Evolutionary conservation across 257 asterid genomes (phyloP), one percentile per base, ranked within the genome.

Genomic region (Nicotiana noctiflora): DNA sequence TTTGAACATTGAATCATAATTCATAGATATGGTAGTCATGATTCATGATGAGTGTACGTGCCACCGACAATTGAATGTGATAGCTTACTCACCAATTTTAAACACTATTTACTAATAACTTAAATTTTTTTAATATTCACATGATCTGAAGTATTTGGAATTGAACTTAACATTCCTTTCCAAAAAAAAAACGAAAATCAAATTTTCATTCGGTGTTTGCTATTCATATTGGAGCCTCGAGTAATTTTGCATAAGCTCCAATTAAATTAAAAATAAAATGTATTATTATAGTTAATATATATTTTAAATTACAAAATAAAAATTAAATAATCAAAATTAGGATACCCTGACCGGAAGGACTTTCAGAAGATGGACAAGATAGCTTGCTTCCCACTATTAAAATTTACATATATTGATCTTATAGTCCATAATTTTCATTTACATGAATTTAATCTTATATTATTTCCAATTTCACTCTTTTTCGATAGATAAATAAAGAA

Each of bases 41-140:
- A 19, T 4, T 72, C 12, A 25, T 46, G n/a, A n/a, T n/a, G 14
- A 46, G 60, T 49, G 40, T 74, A 49, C 61, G 61, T 74, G 61
- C 44, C 78, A 74, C 78, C 78, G 78, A 74, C 61, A 74, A 23
- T 14, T 7, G 61, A 74, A 74, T 49, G 14, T 6, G 78, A 72
- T 46, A 32, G 15, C 19, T 70, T 44, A 44, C 59, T 46, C 37
- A 14, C 15, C 78, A 23, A 72, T 72, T 21, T n/a, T 72, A 14
- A 25, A 72, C 21, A 46, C 3, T 72, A 19, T 19, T 68, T 11
- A 11, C 19, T 67, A 34, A 4, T 9, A 13, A 46, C 4, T 21
- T 13, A 21, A 49, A 72, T 13, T 13, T 23, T 23, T 46, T 72
- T 49, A 23, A 46, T 46, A 46, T 72, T 46, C 5, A 23, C 21